These are phyloP conservation scores for Cinnamomum micranthum DNA, from an alignment of 164 flowering plant genomes.

Conservation along the genomic window DNA sequence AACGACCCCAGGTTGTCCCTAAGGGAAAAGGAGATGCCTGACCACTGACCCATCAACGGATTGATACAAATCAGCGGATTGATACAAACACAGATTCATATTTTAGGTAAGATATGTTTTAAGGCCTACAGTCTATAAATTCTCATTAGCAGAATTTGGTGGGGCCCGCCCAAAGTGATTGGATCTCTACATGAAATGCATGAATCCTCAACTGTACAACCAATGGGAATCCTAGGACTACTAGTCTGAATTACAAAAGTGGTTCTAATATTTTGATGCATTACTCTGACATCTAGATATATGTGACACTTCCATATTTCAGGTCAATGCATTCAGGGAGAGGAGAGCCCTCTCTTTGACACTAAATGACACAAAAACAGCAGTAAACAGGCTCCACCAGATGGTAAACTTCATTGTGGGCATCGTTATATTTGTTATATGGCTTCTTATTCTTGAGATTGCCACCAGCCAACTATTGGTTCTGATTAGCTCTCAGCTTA, in stretches of 20 bases:
- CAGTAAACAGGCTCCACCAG: constrained; percentile 51
- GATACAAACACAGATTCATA: not conserved
- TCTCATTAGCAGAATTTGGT: not conserved
- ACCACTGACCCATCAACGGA: not conserved
- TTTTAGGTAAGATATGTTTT: no score
- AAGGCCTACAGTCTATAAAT: no score
- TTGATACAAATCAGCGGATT: not conserved
- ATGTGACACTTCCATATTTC: not conserved
- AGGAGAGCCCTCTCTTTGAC: constrained; percentile 47
- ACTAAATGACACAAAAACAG: constrained; percentile 60
- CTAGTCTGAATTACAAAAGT: no score
- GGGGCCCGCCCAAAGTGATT: not conserved
- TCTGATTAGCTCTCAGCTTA: constrained; percentile 38
- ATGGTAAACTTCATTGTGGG: constrained; percentile 33
- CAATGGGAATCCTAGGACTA: no score
- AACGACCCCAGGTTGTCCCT: no score
- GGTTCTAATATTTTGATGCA: no score
- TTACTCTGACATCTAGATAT: no score
- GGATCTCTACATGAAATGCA: not conserved
- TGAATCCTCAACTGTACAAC: no score
- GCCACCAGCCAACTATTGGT: constrained; percentile 44
- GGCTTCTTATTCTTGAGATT: constrained; percentile 40
- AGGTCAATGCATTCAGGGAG: constrained; percentile 49
- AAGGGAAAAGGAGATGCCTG: no score
- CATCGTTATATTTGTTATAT: constrained; percentile 31